These are phyloP conservation scores for Paspalum notatum DNA, from an alignment of 176 grass and related monocot genomes.

Conservation along the genomic window DNA sequence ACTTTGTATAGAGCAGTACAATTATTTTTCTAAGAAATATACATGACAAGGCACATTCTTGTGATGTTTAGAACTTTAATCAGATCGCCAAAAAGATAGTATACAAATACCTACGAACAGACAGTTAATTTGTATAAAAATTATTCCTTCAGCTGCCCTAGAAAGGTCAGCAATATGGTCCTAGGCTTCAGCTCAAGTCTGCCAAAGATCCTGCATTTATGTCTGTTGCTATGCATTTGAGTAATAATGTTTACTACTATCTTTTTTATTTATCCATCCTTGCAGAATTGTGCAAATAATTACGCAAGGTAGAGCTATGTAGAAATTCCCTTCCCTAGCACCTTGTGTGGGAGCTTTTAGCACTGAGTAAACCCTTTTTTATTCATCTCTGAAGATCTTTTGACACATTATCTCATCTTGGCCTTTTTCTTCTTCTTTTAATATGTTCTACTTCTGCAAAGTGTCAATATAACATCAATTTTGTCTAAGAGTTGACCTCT, in stretches of 20 bases:
- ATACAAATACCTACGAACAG: neutral
- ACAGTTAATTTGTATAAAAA: neutral
- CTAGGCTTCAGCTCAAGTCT: slow-evolving; percentile 27
- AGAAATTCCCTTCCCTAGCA: no score
- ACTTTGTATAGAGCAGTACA: neutral
- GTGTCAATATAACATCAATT: neutral
- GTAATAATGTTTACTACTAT: neutral
- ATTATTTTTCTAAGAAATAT: neutral
- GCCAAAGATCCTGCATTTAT: slow-evolving; percentile 24
- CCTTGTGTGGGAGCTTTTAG: no score
- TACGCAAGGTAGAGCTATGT: no score
- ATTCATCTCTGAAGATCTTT: slow-evolving; percentile 4
- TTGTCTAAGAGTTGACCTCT: neutral
- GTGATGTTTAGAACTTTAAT: slow-evolving; percentile 17
- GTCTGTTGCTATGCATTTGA: neutral
- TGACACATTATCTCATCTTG: slow-evolving; percentile 20
- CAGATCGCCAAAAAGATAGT: neutral
- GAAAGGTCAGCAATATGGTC: neutral
- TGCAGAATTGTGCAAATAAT: no score
- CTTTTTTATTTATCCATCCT: neutral
- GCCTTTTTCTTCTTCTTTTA: neutral
- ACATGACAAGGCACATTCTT: neutral
- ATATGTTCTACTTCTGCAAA: slow-evolving; percentile 2
- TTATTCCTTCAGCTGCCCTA: slow-evolving; percentile 6
- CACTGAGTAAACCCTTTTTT: no score